A percentile compares a stretch with the other conserved stretches of the same genome.
Conservation (phyloP, 176 grass and related monocot genomes). For the Chrysopogon serrulatus region DNA sequence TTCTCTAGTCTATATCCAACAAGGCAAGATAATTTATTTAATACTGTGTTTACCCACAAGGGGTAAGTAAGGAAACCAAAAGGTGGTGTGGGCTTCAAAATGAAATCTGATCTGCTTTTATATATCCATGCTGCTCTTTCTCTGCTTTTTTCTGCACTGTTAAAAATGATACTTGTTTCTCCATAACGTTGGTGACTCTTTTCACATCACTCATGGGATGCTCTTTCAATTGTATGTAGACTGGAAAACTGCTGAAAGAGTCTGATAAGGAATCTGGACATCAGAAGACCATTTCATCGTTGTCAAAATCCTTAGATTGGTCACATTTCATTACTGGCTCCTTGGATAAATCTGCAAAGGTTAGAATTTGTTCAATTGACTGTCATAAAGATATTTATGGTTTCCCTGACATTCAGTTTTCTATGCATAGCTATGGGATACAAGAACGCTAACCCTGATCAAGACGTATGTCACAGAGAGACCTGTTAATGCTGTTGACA, state of each 20-base stretch:
- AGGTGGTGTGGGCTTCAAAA: background rate
- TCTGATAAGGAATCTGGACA: slow-evolving; percentile 73
- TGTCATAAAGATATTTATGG: background rate
- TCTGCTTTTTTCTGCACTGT: background rate
- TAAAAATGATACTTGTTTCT: background rate
- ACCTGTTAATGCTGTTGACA: slow-evolving; percentile 89
- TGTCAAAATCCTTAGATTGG: slow-evolving; percentile 61
- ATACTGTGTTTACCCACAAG: background rate
- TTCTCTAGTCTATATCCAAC: background rate
- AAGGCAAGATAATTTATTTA: background rate
- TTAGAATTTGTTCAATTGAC: slow-evolving; percentile 13
- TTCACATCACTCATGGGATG: background rate
- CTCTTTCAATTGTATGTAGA: slow-evolving; percentile 30
- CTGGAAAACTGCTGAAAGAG: slow-evolving; percentile 66
- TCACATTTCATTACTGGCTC: slow-evolving; percentile 82
- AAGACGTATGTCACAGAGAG: slow-evolving; percentile 78
- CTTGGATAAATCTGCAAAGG: slow-evolving; percentile 82
- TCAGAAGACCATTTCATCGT: slow-evolving; percentile 61
- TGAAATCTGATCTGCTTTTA: background rate
- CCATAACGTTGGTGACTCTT: background rate
- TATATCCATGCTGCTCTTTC: background rate
- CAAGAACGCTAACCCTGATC: slow-evolving; percentile 67
- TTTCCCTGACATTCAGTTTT: background rate
- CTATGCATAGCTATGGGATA: slow-evolving; percentile 70
- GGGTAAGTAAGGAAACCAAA: background rate